Evolutionary conservation across 306 rosid species (phyloP).

Genomic region (Neltuma alba): DNA sequence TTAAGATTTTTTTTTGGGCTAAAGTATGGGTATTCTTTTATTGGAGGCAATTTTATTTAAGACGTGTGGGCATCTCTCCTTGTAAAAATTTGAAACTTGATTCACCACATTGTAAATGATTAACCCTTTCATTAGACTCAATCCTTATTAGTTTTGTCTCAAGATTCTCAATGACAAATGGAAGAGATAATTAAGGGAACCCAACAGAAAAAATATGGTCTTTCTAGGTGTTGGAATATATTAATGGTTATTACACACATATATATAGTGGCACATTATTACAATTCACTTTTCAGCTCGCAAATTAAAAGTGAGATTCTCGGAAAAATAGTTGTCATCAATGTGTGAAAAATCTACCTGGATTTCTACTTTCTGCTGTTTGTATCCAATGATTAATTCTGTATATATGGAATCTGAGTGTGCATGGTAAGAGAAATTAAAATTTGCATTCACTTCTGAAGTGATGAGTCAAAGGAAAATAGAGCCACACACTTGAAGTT

Average conservation of each 20-base stretch:
- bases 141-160: too few relatives aligned
- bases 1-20: too few relatives aligned
- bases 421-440: background rate
- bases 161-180: background rate
- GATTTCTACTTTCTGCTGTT: background rate
- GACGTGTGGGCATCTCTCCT: too few relatives aligned
- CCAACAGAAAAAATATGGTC: background rate
- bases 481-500: too few relatives aligned
- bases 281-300: background rate
- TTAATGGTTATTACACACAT: background rate
- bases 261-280: background rate
- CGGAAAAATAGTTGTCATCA: background rate
- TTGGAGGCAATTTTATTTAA: too few relatives aligned
- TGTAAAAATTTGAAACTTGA: too few relatives aligned
- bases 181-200: background rate
- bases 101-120: too few relatives aligned
- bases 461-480: background rate
- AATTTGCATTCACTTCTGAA: background rate
- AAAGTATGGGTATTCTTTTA: too few relatives aligned
- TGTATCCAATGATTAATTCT: background rate
- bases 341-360: background rate
- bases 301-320: background rate
- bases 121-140: too few relatives aligned
- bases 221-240: background rate
- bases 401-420: background rate